Evolutionary conservation across 2,329 filamentous ascomycete genomes (phyloP), one percentile per base, ranked within the genome.

Genomic region (Fonsecaea pugnacius): DNA sequence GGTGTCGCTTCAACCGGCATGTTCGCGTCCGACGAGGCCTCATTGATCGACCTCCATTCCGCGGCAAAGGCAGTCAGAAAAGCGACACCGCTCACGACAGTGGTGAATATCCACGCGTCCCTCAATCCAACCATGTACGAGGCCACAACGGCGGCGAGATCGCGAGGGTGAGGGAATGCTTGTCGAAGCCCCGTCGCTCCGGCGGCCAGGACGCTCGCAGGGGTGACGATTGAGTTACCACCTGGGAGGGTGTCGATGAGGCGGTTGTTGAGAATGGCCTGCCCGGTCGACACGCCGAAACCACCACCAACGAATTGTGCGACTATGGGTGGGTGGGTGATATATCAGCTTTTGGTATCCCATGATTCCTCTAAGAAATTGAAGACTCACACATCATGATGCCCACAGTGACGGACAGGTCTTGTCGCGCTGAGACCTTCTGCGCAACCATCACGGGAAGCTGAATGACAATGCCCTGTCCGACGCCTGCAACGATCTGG

Each of bases 401-500:
- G 10, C 32, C 58, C 12, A 54, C 32, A 10, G 21, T 32, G 33
- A 40, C 33, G n/a, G 58, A 52, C 14, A 60, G 4, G 32, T 60
- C 58, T 21, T 53, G 48, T 38, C 32, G 33, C 40, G 48, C 27
- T 12, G 50, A 61, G 30, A 54, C 9, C 10, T 18, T 48, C n/a
- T 63, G 61, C 4, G 53, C 61, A 4, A 40, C 48, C 16, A 54
- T 35, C 1, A n/a, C n/a, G 2, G 55, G 33, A 1, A 36, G 70
- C 46, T 77, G 50, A 6, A 73, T 67, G 38, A 61, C 61, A 18
- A 73, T 52, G 9, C 69, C 74, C 24, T 69, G 40, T 16, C 68
- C 72, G 9, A 70, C 35, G 4, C 74, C 75, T 16, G 64, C 60
- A 8, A 78, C 48, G 32, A 75, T 68, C 61, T 78, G 76, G 58